Evolutionary conservation across 139 green algal genomes (phyloP).

Genomic region (Chlamydomonas eustigma): DNA sequence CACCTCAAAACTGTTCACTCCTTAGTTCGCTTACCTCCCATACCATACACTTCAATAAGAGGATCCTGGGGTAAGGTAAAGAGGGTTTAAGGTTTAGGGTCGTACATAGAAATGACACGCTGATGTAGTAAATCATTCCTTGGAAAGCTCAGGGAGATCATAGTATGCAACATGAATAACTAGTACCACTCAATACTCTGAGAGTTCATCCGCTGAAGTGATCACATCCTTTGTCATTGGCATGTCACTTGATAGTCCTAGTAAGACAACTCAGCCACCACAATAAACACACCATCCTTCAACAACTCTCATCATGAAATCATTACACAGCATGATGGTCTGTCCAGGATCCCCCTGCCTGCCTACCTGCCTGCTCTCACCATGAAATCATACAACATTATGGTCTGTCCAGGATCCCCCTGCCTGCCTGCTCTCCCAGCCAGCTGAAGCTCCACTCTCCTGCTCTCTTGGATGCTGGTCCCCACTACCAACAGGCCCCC

Average conservation of each 20-base stretch:
- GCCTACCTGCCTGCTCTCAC: slow-evolving; percentile 39
- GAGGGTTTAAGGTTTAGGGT: background rate
- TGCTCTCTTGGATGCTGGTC: slow-evolving; percentile 35
- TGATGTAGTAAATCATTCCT: no score
- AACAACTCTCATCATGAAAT: no score
- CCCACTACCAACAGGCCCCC: slow-evolving; percentile 73
- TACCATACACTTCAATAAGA: slow-evolving; percentile 29
- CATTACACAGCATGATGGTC: slow-evolving; percentile 53
- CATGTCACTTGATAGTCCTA: no score
- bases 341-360: slow-evolving; percentile 70
- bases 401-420: slow-evolving; percentile 67
- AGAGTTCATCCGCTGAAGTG: no score
- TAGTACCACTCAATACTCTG: no score
- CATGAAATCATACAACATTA: slow-evolving; percentile 48
- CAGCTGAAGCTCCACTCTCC: slow-evolving; percentile 69
- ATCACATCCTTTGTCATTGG: no score
- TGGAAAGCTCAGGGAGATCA: no score
- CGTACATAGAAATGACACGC: no score
- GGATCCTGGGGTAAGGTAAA: slow-evolving; percentile 28
- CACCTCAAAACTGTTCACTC: background rate
- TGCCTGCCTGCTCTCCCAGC: slow-evolving; percentile 59
- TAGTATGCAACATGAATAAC: no score
- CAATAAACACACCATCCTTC: no score
- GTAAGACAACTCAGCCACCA: no score
- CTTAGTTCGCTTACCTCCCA: slow-evolving; percentile 20